Percentiles rank a stretch among this genome's conserved stretches.
Evolutionary conservation across 345 rosid genomes (phyloP).

Genomic region (Barbarea vulgaris): DNA sequence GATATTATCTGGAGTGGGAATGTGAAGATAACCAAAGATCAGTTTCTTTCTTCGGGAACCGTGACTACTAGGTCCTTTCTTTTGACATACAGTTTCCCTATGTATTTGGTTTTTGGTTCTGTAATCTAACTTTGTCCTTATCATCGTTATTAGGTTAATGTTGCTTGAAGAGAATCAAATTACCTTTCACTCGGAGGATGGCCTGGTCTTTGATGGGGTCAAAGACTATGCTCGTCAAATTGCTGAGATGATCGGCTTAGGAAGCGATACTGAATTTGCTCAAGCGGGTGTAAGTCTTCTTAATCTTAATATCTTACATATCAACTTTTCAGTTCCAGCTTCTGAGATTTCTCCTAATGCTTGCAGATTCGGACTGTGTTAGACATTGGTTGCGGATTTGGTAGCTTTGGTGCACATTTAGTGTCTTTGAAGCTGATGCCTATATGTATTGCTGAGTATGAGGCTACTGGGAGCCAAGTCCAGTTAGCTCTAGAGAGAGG

Average conservation of each 20-base stretch:
- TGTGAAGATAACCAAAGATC: conserved; percentile 92
- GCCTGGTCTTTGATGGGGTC: conserved; percentile 84
- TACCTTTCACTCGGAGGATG: conserved; percentile 90
- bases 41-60: conserved; percentile 97
- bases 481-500: conserved; percentile 98
- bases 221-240: conserved; percentile 94
- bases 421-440: conserved; percentile 80
- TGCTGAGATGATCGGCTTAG: conserved; percentile 96
- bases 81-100: not conserved
- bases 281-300: conserved; percentile 89
- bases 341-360: conserved; percentile 11
- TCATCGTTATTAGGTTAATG: conserved; percentile 65
- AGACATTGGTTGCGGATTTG: conserved; percentile 98
- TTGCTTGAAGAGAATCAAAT: conserved; percentile 97
- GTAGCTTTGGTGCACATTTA: conserved; percentile 96
- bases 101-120: conserved; percentile 3
- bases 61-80: conserved; percentile 81
- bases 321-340: conserved; percentile 22
- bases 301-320: conserved; percentile 16
- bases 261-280: conserved; percentile 80
- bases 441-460: conserved; percentile 88
- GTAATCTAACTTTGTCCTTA: conserved; percentile 9
- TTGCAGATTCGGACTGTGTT: conserved; percentile 73
- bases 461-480: conserved; percentile 96
- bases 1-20: conserved; percentile 98